Conservation (phyloP, 495 filamentous ascomycete genomes). For the Mytilinidion resinicola region DNA sequence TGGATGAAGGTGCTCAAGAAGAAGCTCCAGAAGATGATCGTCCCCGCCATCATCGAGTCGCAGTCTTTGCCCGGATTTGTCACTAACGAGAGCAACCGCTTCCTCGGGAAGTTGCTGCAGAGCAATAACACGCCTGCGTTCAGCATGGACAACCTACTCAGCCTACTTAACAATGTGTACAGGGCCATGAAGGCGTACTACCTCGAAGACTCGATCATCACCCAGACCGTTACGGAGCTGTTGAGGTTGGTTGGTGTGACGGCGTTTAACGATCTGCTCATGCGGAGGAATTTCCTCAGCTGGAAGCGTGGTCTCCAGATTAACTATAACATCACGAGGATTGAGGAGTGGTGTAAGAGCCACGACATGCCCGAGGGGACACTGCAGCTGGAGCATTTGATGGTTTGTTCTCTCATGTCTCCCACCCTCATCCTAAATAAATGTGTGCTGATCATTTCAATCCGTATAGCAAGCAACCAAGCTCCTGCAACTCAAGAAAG, state of each 20-base stretch:
- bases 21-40: constrained; percentile 98
- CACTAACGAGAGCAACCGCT: constrained; percentile 94
- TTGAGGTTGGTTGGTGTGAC: constrained; percentile 92
- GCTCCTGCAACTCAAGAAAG: constrained; percentile 97
- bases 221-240: constrained; percentile 89
- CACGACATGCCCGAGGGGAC: constrained; percentile 99
- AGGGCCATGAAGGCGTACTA: constrained; percentile 98
- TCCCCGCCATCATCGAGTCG: constrained; percentile 97
- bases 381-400: constrained; percentile 94
- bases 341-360: constrained; percentile 99
- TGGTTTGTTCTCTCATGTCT: constrained; percentile 40
- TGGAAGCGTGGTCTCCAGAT: constrained; percentile 99
- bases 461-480: constrained; percentile 95
- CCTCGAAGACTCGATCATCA: constrained; percentile 91
- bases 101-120: constrained; percentile 92
- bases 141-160: constrained; percentile 98
- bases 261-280: constrained; percentile 96
- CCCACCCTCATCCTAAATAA: constrained; percentile 44
- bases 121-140: constrained; percentile 82
- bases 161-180: constrained; percentile 93
- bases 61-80: constrained; percentile 98
- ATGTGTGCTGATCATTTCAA: background rate
- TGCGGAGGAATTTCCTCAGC: constrained; percentile 96
- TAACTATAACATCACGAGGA: constrained; percentile 99
- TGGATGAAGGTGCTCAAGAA: constrained; percentile 99